Evolutionary conservation across 2,329 filamentous ascomycete species (phyloP).

Genomic region (Neonectria neomacrospora): DNA sequence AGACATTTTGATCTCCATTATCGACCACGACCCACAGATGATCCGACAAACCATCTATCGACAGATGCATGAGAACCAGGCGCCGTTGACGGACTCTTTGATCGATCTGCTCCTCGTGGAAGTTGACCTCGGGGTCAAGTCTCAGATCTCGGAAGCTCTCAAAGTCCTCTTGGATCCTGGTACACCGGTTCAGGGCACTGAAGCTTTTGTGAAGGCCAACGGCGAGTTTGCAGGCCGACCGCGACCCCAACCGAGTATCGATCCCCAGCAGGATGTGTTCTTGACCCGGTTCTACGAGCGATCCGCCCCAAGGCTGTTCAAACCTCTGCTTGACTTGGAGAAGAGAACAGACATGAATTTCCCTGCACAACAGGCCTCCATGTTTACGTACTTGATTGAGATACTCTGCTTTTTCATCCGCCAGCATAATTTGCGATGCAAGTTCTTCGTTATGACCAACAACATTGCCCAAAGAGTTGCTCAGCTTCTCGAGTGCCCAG

Average conservation of each 20-base stretch:
- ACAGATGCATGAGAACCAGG: conserved; percentile 86
- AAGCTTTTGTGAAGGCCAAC: conserved; percentile 71
- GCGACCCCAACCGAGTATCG: conserved; percentile 62
- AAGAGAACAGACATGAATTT: conserved; percentile 75
- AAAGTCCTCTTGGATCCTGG: conserved; percentile 89
- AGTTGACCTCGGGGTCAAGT: conserved; percentile 92
- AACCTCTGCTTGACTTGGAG: conserved; percentile 85
- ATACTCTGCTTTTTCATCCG: conserved; percentile 94
- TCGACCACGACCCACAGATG: conserved; percentile 95
- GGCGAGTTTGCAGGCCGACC: conserved; percentile 75
- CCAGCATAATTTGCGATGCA: conserved; percentile 86
- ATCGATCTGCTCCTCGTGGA: conserved; percentile 93
- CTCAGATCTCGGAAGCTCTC: conserved; percentile 93
- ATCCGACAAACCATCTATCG: conserved; percentile 94
- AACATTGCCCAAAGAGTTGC: conserved; percentile 81
- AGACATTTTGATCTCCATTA: conserved; percentile 91
- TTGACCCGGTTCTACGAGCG: conserved; percentile 90
- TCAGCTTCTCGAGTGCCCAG: conserved; percentile 82
- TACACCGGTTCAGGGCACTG: conserved; percentile 57
- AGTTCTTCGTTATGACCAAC: conserved; percentile 86
- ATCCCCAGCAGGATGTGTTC: conserved; percentile 85
- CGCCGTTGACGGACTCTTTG: conserved; percentile 88
- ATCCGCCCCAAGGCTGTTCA: conserved; percentile 86
- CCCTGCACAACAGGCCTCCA: conserved; percentile 84
- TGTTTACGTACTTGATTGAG: conserved; percentile 91